Conservation (phyloP, 108 stramenopile species). For the Chaetoceros muelleri region DNA sequence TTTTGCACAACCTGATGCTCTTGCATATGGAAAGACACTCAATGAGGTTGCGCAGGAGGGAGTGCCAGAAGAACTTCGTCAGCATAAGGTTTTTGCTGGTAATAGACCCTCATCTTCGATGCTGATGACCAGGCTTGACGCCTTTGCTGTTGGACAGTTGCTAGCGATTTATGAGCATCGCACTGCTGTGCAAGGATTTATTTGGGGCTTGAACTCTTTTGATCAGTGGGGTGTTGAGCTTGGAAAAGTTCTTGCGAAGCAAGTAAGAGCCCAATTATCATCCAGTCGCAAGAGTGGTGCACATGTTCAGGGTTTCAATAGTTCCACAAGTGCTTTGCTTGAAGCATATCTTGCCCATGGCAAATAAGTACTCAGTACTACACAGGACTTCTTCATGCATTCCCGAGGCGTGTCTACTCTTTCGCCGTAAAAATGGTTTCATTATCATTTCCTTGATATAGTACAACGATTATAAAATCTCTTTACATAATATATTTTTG, state of each 20-base stretch:
- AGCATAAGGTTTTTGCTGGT: slow-evolving; percentile 94
- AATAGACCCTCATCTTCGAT: slow-evolving; percentile 91
- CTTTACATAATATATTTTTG: too few species aligned
- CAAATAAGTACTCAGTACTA: slow-evolving; percentile 9
- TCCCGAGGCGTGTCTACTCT: not conserved
- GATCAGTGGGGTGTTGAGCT: slow-evolving; percentile 98
- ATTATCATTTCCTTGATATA: not conserved
- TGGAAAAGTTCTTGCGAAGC: slow-evolving; percentile 90
- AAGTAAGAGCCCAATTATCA: slow-evolving; percentile 58
- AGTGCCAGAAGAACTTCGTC: slow-evolving; percentile 58
- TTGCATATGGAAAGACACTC: slow-evolving; percentile 83
- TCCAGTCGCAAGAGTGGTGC: slow-evolving; percentile 61
- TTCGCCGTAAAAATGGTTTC: not conserved
- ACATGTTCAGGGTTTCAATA: slow-evolving; percentile 81
- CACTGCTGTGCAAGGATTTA: slow-evolving; percentile 93
- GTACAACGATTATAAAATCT: too few species aligned
- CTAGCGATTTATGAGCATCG: slow-evolving; percentile 97
- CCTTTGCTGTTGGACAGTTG: slow-evolving; percentile 84
- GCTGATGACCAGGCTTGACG: slow-evolving; percentile 72
- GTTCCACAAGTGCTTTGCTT: slow-evolving; percentile 58
- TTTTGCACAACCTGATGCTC: slow-evolving; percentile 98
- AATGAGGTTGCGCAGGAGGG: slow-evolving; percentile 88
- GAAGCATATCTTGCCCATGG: slow-evolving; percentile 73
- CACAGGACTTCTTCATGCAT: not conserved
- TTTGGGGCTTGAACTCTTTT: slow-evolving; percentile 98